phyloP scores from a whole-genome alignment of 495 filamentous ascomycete species.

The Hypoxylon lenormandii region DNA sequence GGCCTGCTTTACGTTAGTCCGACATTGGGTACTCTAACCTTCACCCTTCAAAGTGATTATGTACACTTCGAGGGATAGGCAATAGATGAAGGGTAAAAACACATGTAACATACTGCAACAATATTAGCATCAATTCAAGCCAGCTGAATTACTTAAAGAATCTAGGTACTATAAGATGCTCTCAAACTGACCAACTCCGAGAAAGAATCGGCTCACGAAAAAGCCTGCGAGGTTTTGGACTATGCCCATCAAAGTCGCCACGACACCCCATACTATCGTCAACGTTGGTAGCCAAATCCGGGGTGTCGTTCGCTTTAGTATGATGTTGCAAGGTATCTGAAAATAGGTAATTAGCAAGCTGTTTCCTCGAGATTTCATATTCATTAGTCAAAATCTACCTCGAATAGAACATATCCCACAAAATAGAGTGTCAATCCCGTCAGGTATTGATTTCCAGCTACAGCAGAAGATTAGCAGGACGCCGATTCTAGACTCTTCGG shows the following conservation, averaged over 20 bases:
- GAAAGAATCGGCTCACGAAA: conserved; percentile 72
- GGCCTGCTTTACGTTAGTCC: conserved; percentile 45
- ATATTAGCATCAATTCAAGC: conserved; percentile 52
- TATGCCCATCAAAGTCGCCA: conserved; percentile 77
- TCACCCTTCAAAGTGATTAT: background rate
- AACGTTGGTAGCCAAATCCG: conserved; percentile 66
- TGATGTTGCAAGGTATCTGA: conserved; percentile 76
- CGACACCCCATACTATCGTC: conserved; percentile 65
- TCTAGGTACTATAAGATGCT: conserved; percentile 26
- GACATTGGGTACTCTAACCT: conserved; percentile 71
- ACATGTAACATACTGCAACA: conserved; percentile 39
- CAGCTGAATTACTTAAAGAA: conserved; percentile 51
- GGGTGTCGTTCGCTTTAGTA: conserved; percentile 77
- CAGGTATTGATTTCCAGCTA: conserved; percentile 75
- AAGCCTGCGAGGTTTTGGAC: conserved; percentile 74
- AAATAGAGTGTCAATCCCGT: conserved; percentile 80
- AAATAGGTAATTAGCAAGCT: conserved; percentile 5
- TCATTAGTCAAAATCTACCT: conserved; percentile 45
- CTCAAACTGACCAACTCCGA: conserved; percentile 56
- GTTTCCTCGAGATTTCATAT: background rate
- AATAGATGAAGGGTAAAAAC: background rate
- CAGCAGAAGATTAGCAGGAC: conserved; percentile 2
- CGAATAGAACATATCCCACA: conserved; percentile 78
- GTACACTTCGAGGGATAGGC: background rate
- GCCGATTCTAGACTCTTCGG: conserved; percentile 12